Base-by-base conservation (phyloP, 768 basidiomycete species). In the Tulasnella sp. region DNA sequence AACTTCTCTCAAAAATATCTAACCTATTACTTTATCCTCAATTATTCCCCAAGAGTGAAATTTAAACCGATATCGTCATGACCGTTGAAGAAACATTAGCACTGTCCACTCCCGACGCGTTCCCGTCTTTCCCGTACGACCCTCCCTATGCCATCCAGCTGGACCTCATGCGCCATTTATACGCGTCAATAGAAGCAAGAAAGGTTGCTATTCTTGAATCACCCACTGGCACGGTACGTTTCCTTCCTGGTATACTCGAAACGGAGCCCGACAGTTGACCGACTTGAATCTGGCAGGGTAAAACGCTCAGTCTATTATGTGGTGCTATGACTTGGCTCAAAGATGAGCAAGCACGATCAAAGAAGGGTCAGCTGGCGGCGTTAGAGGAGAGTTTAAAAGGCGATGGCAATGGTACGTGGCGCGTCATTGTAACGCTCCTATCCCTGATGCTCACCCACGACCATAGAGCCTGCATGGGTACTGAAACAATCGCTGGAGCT, bases 81-180 rank as follows among this genome's bases (percentile, higher is more conserved):
- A 12, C 25, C 25, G 14, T 2, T 14, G 58, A 31, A 64, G 58
- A 31, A 6, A 31, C 29, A 64, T 31, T 64, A 12, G 58, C 29
- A 31, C 83, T 97, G 5, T 83, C 88, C 0, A 91, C 91, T 0
- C 96, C 95, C 0, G 80, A 82, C 0, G 79, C 80, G 0, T 97
- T 97, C 81, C 85, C 90, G 11, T 88, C 89, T 2, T 98, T 99
- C 81, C 96, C 96, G 0, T 97, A 91, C 80, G 85, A 88, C 19
- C 85, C 89, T 4, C 95, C 95, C 2, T 97, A 97, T 81, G 81
- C 86, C 22, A 96, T 97, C 76, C 97, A 99, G 81, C 84, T 87
- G 0, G 88, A 93, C 42, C 88, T 98, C 36, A 97, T 98, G 96
- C 89, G 85, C 22, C 93, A 95, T 78, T 84, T 99, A 0, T 98